These are phyloP conservation scores for Naganishia vaughanmartiniae DNA, from an alignment of 768 basidiomycete species.

Conservation along the genomic window DNA sequence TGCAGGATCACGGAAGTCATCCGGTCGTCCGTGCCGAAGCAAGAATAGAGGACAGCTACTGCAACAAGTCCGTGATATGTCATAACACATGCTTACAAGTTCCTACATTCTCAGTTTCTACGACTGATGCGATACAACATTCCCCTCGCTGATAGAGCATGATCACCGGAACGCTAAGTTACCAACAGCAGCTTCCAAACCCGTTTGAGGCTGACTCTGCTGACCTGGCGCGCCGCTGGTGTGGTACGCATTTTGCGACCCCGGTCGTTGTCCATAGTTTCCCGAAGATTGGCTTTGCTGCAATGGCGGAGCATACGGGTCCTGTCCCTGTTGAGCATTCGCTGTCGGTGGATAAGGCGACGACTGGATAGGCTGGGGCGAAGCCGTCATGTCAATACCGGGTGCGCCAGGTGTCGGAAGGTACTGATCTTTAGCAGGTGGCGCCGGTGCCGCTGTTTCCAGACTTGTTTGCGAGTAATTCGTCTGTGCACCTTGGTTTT, in stretches of 20 bases:
- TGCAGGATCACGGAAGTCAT: no score
- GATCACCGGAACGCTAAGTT: conserved; percentile 1
- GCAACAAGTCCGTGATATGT: neutral
- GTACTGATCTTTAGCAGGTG: conserved; percentile 2
- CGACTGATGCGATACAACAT: neutral
- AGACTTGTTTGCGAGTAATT: conserved; percentile 5
- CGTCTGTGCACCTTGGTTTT: neutral
- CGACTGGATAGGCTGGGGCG: conserved; percentile 11
- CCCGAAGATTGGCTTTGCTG: conserved; percentile 10
- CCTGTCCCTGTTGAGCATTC: neutral
- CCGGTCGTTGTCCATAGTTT: neutral
- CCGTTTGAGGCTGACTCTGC: conserved; percentile 11
- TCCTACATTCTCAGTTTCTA: neutral
- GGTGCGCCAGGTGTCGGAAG: neutral
- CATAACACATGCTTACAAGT: neutral
- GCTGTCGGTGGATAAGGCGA: neutral
- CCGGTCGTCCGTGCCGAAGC: no score
- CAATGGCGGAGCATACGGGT: neutral
- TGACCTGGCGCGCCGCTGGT: neutral
- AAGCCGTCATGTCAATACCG: conserved; percentile 7
- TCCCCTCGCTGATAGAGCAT: neutral
- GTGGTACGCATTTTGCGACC: neutral
- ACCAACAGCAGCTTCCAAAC: conserved; percentile 11
- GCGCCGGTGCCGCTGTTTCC: conserved; percentile 6
- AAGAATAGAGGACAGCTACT: no score